phyloP scores from a whole-genome alignment of 176 grass and related monocot species.

The Avena atlantica region DNA sequence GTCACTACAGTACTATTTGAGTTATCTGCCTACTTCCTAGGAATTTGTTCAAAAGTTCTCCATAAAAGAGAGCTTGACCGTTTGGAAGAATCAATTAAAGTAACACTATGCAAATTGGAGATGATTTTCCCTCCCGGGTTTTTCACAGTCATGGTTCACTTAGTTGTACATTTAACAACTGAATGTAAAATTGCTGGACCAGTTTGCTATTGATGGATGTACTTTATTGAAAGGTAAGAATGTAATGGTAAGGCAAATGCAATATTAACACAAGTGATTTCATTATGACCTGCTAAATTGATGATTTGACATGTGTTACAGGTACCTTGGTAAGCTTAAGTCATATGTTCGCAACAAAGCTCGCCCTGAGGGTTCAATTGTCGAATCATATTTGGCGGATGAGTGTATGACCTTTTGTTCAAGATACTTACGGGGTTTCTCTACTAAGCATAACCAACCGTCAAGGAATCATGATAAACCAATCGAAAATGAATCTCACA shows the following conservation, averaged over 20 bases:
- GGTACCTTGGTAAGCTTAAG: constrained; percentile 29
- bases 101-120: background rate
- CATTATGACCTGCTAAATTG: background rate
- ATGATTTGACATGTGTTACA: background rate
- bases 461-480: constrained; percentile 19
- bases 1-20: background rate
- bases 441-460: constrained; percentile 17
- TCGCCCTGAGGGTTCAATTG: constrained; percentile 16
- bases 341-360: constrained; percentile 36
- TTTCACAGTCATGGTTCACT: constrained; percentile 35
- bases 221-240: constrained; percentile 25
- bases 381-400: constrained; percentile 1
- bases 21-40: constrained; percentile 17
- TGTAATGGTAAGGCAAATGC: background rate
- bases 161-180: constrained; percentile 13
- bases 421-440: constrained; percentile 17
- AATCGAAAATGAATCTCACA: background rate
- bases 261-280: background rate
- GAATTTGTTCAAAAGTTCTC: constrained; percentile 39
- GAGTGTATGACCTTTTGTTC: constrained; percentile 34
- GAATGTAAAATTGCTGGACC: constrained; percentile 14
- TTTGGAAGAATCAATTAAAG: constrained; percentile 20
- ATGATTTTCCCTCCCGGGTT: constrained; percentile 33
- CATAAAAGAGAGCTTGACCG: constrained; percentile 18
- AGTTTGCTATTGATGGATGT: constrained; percentile 34